Evolutionary conservation across 345 rosid species (phyloP), one percentile per base, ranked within the genome.

Genomic region (Bruguiera parviflora): DNA sequence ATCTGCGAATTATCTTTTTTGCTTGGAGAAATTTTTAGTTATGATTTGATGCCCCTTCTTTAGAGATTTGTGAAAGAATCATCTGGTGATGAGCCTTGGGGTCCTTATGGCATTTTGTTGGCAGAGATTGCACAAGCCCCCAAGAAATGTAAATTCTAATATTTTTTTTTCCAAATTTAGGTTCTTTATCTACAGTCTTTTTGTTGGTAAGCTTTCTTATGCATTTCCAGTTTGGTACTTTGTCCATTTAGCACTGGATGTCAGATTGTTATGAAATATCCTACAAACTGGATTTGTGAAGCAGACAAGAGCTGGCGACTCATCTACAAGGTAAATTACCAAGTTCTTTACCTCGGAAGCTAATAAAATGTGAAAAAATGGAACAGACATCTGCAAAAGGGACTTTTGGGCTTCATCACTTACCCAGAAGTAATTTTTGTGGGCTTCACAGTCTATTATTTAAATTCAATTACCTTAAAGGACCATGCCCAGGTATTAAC

Each of bases 91-190:
- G 99, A 91, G 68, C 99, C 98, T 68, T 95, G 98, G 99, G 35
- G 99, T 77, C 99, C 98, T 32, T 27, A 27, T 27, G 28, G 98
- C 28, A 27, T 27, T 27, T 27, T 27, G 28, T 27, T 27, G 85
- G 92, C 96, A 5, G 99, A 95, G 80, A 88, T 95, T 66, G 96
- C 99, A 28, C 88, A 85, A 69, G 91, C 97, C 68, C 90, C 98
- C 4, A 88, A 83, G 67, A 95, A 95, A 85, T 90, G 99, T 95
- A 79, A 84, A 78, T 52, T 64, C 25, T 66, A 32, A 65, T 39
- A 8, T 33, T 8, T 33, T 53, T 33, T 53, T 58, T 24, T 11
- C 10, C 27, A n/a, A 5, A 2, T 55, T 22, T 19, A 1, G n/a
- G 9, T 6, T 73, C 49, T 32, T 61, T 5, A 55, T 31, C 13